Base-by-base conservation (phyloP, 179 eudicot species). In the Silene coronaria region DNA sequence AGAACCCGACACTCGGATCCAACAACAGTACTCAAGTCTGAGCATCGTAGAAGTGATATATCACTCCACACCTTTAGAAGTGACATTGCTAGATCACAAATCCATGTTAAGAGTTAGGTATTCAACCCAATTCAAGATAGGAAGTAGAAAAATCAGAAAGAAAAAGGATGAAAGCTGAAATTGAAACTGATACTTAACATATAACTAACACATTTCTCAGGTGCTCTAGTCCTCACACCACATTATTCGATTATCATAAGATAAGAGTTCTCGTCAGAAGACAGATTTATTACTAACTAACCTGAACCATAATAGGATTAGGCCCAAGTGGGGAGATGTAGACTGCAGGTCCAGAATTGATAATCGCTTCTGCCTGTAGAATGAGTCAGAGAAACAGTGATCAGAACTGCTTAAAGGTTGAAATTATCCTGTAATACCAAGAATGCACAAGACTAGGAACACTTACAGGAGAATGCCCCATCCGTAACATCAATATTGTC, bases 231-330 rank as follows among this genome's bases (percentile, higher is more conserved):
- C 46, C 12, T 57, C 66, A 21, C 65, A 30, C 42, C 17, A 30
- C 27, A 32, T 55, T 58, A 63, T 10, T 12, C 3, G 14, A 19
- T 0, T 61, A 61, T 61, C 58, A 8, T 55, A 79, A 5, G 14
- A 72, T 67, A 17, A 17, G 60, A 36, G 14, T 16, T 16, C n/a
- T 36, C 32, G 38, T 27, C n/a, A 19, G 26, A 16, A 10, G 67
- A 53, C 65, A 78, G 6, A 64, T 14, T 28, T 27, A 36, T 45
- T 23, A 61, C 3, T 59, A 72, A 83, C 86, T 71, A 81, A 96
- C 99, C 97, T 96, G 99, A 64, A 89, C 99, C 99, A 96, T 96
- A 63, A 96, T 80, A 60, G 98, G 99, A 84, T 93, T 93, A 14
- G 99, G 99, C 72, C 98, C 97, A 0, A 88, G 82, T 45, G 96